Evolutionary conservation across 2,329 filamentous ascomycete genomes (phyloP), one percentile per base, ranked within the genome.

Genomic region (Stemphylium lycopersici): DNA sequence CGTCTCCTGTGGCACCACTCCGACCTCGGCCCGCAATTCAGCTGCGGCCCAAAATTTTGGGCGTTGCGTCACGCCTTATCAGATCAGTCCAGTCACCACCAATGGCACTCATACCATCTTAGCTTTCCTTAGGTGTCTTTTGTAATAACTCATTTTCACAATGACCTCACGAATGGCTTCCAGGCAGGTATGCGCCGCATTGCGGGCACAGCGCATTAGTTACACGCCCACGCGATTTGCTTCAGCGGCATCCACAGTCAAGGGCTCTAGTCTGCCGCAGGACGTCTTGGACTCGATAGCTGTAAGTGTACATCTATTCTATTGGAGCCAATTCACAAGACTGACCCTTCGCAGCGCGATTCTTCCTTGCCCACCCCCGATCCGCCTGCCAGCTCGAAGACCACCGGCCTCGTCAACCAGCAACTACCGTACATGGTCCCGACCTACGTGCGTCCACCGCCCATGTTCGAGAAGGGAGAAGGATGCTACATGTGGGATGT

Each of bases 401-500:
- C 90, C 61, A 84, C 87, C 31, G 83, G 87, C 26, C 83, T 96
- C 55, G 85, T 96, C 61, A 83, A 86, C 63, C 85, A 90, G 57
- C 87, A 92, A 68, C 83, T 87, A 29, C 89, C 90, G 3, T 98
- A 87, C 78, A 98, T 99, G 93, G 90, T 99, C 24, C 89, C 92
- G 2, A 99, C 95, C 48, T 99, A 99, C 77, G 87, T 91, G 47
- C 90, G 95, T 22, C 93, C 95, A 43, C 84, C 90, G 39, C 91
- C 92, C 2, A 90, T 98, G 71, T 97, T 99, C 76, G 87, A 92
- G 54, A 90, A 88, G 74, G 95, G 93, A 60, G 81, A 91, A 72
- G 95, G 95, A 2, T 92, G 89, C 56, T 93, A 92, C 74, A 77
- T 99, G 59, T 98, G 88, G 86, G 95, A 99, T 74, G 79, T 93